Percentiles rank a stretch among this genome's conserved stretches.
Evolutionary conservation across 2,329 filamentous ascomycete species (phyloP).

Genomic region (Ceratocystis destructans): DNA sequence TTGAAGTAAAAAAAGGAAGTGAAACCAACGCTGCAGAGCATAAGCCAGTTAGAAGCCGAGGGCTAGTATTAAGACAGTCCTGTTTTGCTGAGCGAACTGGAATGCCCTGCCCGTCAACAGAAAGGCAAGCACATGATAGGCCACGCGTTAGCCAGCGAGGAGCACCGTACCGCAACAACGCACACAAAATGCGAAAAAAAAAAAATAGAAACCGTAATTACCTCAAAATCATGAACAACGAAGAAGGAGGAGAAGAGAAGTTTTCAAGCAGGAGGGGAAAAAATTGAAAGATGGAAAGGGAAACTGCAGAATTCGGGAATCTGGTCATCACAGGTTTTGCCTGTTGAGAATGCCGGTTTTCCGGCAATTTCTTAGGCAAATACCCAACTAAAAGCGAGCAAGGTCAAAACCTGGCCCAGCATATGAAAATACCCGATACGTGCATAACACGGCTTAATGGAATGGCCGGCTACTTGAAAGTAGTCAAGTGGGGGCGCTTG

Average conservation of each 20-base stretch:
- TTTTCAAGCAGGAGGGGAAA: slow-evolving; percentile 1
- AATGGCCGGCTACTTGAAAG: not conserved
- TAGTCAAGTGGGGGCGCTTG: not conserved
- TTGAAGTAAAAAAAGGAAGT: not conserved
- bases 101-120: not conserved
- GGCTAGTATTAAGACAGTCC: too few relatives aligned
- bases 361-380: not conserved
- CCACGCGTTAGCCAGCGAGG: not conserved
- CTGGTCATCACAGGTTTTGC: not conserved
- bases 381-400: too few relatives aligned
- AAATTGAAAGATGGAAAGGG: slow-evolving; percentile 8
- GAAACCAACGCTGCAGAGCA: too few relatives aligned
- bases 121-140: not conserved
- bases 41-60: too few relatives aligned
- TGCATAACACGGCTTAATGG: not conserved
- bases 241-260: slow-evolving; percentile 14
- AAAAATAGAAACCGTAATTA: slow-evolving; percentile 1
- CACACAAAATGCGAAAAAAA: slow-evolving; percentile 1
- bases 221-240: not conserved
- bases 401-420: not conserved
- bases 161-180: not conserved
- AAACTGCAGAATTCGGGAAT: slow-evolving; percentile 8
- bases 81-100: too few relatives aligned
- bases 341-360: not conserved
- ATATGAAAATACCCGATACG: not conserved